Conservation (phyloP, 2,329 filamentous ascomycete species). For the Aureobasidium pullulans region DNA sequence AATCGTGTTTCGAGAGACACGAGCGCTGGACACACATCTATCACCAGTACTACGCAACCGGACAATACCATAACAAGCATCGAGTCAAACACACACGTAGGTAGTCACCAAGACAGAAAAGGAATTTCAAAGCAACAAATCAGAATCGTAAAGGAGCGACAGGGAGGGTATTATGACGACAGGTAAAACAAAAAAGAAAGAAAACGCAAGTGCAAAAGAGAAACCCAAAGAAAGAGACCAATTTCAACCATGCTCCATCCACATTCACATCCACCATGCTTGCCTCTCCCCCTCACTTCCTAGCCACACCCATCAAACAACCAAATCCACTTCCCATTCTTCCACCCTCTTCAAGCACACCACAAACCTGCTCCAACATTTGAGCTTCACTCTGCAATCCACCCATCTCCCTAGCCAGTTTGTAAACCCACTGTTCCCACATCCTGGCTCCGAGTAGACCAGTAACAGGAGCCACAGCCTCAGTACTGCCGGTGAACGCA, state of each 20-base stretch:
- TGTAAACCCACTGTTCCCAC: conserved; percentile 95
- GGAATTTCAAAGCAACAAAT: not conserved
- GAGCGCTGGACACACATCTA: no score
- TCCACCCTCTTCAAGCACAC: conserved; percentile 54
- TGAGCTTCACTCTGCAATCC: conserved; percentile 44
- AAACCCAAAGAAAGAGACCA: not conserved
- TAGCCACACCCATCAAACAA: conserved; percentile 52
- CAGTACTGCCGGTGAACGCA: conserved; percentile 28
- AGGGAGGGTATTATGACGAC: not conserved
- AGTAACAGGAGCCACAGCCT: conserved; percentile 47
- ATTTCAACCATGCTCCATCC: not conserved
- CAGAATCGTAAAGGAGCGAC: not conserved
- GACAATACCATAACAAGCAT: no score
- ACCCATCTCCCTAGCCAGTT: conserved; percentile 78
- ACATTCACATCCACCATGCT: not conserved
- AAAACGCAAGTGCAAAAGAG: not conserved
- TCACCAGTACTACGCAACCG: no score
- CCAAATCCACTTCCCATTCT: conserved; percentile 52
- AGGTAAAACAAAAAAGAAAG: not conserved
- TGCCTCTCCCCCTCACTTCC: conserved; percentile 31
- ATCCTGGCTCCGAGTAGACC: conserved; percentile 80
- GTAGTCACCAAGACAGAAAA: not conserved
- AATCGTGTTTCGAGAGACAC: no score
- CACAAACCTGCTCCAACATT: conserved; percentile 49
- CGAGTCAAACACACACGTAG: not conserved